These are phyloP conservation scores for Pseudonitzschia multistriata DNA, from an alignment of 108 stramenopile species.

Conservation along the genomic window DNA sequence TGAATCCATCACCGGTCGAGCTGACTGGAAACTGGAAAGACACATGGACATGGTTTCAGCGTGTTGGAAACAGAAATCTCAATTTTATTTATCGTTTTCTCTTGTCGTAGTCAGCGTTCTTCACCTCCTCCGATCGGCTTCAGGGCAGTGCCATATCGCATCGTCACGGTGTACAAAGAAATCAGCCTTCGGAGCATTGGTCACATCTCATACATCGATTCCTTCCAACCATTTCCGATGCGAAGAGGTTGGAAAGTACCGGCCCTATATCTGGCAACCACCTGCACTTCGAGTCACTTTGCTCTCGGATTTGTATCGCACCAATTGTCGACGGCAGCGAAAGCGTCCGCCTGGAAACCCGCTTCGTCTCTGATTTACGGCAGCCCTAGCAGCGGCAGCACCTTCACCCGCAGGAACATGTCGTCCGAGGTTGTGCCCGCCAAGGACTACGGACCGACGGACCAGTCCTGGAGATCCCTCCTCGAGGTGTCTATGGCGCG, in stretches of 20 bases:
- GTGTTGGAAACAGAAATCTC: too few species aligned
- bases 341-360: neutral
- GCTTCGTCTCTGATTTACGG: neutral
- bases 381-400: neutral
- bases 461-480: conserved; percentile 55
- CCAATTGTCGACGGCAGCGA: neutral
- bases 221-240: neutral
- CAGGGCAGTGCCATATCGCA: too few species aligned
- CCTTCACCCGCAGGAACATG: neutral
- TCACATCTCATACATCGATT: too few species aligned
- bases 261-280: conserved; percentile 2
- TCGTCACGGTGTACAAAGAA: too few species aligned
- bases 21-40: too few species aligned
- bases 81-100: too few species aligned
- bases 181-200: too few species aligned
- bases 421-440: neutral
- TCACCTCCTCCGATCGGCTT: too few species aligned
- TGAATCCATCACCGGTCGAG: too few species aligned
- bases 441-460: neutral
- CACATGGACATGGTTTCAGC: too few species aligned
- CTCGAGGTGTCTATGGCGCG: conserved; percentile 71
- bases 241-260: conserved; percentile 12
- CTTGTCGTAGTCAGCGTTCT: too few species aligned
- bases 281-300: neutral
- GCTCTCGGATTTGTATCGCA: neutral